Evolutionary conservation across 2,329 filamentous ascomycete genomes (phyloP).

Genomic region (Paramyrothecium roridum): DNA sequence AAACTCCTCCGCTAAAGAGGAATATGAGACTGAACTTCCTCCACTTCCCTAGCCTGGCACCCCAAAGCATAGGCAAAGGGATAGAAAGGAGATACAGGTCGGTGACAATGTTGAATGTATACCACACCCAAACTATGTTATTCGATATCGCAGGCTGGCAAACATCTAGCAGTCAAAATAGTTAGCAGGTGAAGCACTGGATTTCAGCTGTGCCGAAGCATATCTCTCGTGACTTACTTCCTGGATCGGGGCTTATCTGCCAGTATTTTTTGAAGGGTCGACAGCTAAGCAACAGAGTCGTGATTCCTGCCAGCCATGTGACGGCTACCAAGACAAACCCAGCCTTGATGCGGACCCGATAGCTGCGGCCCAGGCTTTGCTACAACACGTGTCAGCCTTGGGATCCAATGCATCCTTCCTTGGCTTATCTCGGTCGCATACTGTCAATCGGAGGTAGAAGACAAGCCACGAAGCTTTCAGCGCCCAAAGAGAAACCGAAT

Average conservation of each 20-base stretch:
- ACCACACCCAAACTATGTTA: constrained; percentile 44
- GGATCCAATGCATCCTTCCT: not conserved
- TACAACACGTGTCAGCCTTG: not conserved
- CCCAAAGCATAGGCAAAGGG: constrained; percentile 45
- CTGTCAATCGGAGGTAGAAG: constrained; percentile 48
- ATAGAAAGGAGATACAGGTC: constrained; percentile 55
- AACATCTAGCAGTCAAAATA: constrained; percentile 22
- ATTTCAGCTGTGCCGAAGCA: constrained; percentile 4
- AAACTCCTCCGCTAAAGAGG: constrained; percentile 34
- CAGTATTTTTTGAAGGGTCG: constrained; percentile 49
- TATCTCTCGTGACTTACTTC: constrained; percentile 33
- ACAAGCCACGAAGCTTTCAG: constrained; percentile 50
- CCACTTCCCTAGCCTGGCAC: constrained; percentile 20
- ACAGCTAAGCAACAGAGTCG: constrained; percentile 48
- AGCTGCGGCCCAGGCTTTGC: constrained; percentile 12
- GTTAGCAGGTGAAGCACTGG: constrained; percentile 6
- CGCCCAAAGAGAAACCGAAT: constrained; percentile 46
- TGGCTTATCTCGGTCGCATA: not conserved
- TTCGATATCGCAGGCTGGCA: constrained; percentile 46
- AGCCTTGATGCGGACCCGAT: constrained; percentile 31
- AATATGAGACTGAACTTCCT: constrained; percentile 31
- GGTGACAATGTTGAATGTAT: constrained; percentile 46
- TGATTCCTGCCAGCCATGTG: constrained; percentile 44
- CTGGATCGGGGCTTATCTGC: constrained; percentile 56
- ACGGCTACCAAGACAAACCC: constrained; percentile 42